A percentile compares a stretch with the other conserved stretches of the same genome.
phyloP scores from a whole-genome alignment of 2,329 filamentous ascomycete genomes.

The Diplodia seriata region DNA sequence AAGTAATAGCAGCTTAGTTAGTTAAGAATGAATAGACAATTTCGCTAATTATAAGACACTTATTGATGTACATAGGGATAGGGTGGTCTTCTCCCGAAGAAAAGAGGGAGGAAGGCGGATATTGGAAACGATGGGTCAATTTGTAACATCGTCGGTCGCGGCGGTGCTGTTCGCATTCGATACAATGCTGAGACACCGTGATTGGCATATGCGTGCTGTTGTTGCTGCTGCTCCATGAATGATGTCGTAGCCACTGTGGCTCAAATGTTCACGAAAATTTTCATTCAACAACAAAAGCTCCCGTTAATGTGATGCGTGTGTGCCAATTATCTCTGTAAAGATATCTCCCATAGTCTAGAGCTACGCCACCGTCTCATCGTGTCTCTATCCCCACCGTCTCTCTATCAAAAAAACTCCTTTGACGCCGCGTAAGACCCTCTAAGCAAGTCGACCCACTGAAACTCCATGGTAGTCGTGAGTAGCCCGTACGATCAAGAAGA shows the following conservation, averaged over 20 bases:
- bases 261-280: background rate
- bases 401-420: background rate
- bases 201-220: background rate
- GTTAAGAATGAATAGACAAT: too few species aligned
- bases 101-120: too few species aligned
- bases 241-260: background rate
- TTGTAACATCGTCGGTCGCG: background rate
- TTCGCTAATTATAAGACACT: too few species aligned
- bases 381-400: background rate
- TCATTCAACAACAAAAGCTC: background rate
- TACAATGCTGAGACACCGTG: background rate
- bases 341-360: background rate
- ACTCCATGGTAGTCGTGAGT: too few species aligned
- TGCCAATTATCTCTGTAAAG: background rate
- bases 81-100: too few species aligned
- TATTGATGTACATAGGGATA: too few species aligned
- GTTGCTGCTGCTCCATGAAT: background rate
- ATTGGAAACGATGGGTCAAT: too few species aligned
- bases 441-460: too few species aligned
- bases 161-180: background rate
- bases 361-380: background rate
- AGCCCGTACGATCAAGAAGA: too few species aligned
- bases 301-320: background rate
- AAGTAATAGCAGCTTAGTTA: too few species aligned
- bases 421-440: background rate